These are phyloP conservation scores for Dioscorea zingiberensis DNA, from an alignment of 106 monocot genomes.

Conservation along the genomic window DNA sequence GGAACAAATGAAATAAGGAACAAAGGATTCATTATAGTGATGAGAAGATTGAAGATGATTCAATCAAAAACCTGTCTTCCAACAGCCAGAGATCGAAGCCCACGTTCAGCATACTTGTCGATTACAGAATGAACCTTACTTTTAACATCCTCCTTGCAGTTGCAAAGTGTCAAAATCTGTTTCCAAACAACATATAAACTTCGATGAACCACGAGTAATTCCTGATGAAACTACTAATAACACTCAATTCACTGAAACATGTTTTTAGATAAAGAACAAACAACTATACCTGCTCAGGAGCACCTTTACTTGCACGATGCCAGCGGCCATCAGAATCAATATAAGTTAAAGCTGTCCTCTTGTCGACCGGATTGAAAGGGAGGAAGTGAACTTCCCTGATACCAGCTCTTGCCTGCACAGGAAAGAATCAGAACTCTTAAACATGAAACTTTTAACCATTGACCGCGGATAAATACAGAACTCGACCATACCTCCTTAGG, in stretches of 20 bases:
- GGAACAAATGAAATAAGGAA: conserved; percentile 1
- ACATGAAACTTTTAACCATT: not conserved
- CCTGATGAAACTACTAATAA: not conserved
- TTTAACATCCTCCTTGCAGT: conserved; percentile 55
- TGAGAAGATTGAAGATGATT: not conserved
- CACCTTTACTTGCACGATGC: conserved; percentile 96
- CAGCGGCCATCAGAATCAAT: conserved; percentile 69
- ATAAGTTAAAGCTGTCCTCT: conserved; percentile 92
- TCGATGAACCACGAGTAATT: not conserved
- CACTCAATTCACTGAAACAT: not conserved
- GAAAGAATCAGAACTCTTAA: not conserved
- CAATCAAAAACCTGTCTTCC: conserved; percentile 35
- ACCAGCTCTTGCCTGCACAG: conserved; percentile 81
- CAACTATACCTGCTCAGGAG: conserved; percentile 77
- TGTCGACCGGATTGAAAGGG: conserved; percentile 96
- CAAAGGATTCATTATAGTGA: too few species aligned
- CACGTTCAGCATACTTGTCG: conserved; percentile 74
- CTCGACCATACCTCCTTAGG: conserved; percentile 76
- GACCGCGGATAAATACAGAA: not conserved
- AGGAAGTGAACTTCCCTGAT: conserved; percentile 93
- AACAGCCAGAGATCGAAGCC: conserved; percentile 65
- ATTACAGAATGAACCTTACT: conserved; percentile 60
- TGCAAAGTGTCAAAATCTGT: conserved; percentile 76
- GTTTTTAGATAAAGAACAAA: not conserved
- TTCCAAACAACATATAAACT: not conserved